Percentiles rank a stretch among this genome's conserved stretches.
Conservation (phyloP, 2,329 filamentous ascomycete genomes). For the Sporothrix variecibatus region DNA sequence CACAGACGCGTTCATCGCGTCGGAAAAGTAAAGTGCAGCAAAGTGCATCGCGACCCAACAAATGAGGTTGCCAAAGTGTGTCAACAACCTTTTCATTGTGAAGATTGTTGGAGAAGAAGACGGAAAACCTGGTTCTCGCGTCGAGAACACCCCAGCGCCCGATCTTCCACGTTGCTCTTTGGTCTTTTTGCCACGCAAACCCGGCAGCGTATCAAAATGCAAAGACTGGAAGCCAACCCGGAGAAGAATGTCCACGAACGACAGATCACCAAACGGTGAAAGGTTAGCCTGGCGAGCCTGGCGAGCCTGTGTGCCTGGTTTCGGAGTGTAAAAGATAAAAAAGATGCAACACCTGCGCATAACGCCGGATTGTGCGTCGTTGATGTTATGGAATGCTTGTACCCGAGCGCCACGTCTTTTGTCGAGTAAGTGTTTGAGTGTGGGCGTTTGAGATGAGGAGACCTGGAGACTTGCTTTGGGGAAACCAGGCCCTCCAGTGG, state of each 20-base stretch:
- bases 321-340: neutral
- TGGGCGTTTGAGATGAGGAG: neutral
- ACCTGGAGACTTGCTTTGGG: neutral
- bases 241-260: neutral
- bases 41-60: neutral
- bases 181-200: conserved; percentile 3
- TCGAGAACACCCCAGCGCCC: neutral
- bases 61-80: neutral
- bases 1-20: conserved; percentile 8
- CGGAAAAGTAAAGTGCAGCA: neutral
- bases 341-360: neutral
- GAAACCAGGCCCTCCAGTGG: neutral
- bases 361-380: conserved; percentile 7
- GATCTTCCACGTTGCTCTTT: neutral
- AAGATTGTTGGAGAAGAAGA: neutral
- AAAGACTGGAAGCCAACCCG: neutral
- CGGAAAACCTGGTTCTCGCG: conserved; percentile 19
- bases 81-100: neutral
- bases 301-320: neutral
- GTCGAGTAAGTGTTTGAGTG: neutral
- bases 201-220: neutral
- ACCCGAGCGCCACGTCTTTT: neutral
- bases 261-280: neutral
- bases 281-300: neutral
- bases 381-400: neutral